phyloP scores from a whole-genome alignment of 2,329 filamentous ascomycete species.

The Penicillium vulpinum region DNA sequence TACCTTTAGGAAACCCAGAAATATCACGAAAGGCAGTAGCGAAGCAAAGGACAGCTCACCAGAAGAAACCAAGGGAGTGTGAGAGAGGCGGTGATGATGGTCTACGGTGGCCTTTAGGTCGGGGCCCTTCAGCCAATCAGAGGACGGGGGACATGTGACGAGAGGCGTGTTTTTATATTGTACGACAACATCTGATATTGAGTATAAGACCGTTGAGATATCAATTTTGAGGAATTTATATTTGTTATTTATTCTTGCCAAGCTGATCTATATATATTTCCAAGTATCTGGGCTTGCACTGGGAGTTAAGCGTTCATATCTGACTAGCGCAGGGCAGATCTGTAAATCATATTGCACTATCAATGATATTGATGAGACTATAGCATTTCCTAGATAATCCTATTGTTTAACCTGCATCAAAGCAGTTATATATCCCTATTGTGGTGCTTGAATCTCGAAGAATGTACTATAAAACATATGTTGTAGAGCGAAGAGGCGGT shows the following conservation, averaged over 20 bases:
- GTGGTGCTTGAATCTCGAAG: not conserved
- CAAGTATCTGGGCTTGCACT: not conserved
- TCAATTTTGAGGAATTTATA: not conserved
- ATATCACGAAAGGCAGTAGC: slow-evolving; percentile 2
- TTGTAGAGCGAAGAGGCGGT: slow-evolving; percentile 4
- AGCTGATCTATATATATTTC: not conserved
- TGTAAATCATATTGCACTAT: not conserved
- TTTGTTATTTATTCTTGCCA: not conserved
- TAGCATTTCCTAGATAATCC: not conserved
- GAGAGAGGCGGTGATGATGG: slow-evolving; percentile 33
- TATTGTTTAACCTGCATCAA: not conserved
- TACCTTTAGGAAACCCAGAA: not conserved
- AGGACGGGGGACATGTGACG: slow-evolving; percentile 19
- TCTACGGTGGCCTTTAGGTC: slow-evolving; percentile 43
- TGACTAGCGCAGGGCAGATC: not conserved
- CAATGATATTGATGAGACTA: not conserved
- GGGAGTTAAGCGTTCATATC: too few species aligned
- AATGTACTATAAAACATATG: not conserved
- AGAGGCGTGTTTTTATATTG: not conserved
- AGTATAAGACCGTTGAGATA: not conserved
- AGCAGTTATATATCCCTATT: not conserved
- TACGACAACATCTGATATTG: not conserved
- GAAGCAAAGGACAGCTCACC: slow-evolving; percentile 8
- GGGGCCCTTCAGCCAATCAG: slow-evolving; percentile 38
- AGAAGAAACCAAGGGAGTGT: slow-evolving; percentile 12